Base-by-base conservation (phyloP, 2,329 filamentous ascomycete genomes). In the Myriosclerotinia scirpicola region DNA sequence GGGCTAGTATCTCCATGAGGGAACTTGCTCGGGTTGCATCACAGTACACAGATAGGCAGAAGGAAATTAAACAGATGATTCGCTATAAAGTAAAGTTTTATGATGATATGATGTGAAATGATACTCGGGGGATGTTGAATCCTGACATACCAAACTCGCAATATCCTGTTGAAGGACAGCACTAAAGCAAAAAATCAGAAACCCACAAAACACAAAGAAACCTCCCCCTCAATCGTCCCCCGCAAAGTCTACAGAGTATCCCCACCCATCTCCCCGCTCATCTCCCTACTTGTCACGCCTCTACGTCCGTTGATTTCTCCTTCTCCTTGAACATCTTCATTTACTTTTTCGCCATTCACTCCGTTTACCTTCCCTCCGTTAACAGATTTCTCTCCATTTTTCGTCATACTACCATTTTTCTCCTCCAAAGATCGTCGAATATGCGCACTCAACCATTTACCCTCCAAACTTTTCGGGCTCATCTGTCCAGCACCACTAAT, bases 401-500 rank as follows among this genome's bases (percentile, higher is more conserved):
- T 34, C 30, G 6, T 34, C 30, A 34, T 34, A 34, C 30, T 34
- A 34, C 30, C 30, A 34, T 34, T 34, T 34, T 20, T 42, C 55
- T 61, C 54, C 55, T 65, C 64, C 14, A 44, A 64, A 44, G 54
- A 42, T 55, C 30, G 52, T 17, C 40, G 26, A 12, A 68, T 52
- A 75, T 69, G 61, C 15, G 22, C 44, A 67, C 87, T 89, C 52
- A 90, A 79, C 82, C 84, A 90, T 68, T 85, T 79, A 50, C 85
- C 83, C 52, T 82, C 78, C 69, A 91, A 79, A 72, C 85, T 81
- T 53, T 78, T 76, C 15, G 76, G 71, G 6, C 78, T 73, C 84
- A 91, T 88, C 73, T 86, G 81, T 72, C 80, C 82, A 15, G 89
- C 89, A 20, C 89, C 89, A 54, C 79, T 77, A 69, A 92, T 90